phyloP scores from a whole-genome alignment of 495 filamentous ascomycete genomes.

The Lasiosphaeriaceae sp. region DNA sequence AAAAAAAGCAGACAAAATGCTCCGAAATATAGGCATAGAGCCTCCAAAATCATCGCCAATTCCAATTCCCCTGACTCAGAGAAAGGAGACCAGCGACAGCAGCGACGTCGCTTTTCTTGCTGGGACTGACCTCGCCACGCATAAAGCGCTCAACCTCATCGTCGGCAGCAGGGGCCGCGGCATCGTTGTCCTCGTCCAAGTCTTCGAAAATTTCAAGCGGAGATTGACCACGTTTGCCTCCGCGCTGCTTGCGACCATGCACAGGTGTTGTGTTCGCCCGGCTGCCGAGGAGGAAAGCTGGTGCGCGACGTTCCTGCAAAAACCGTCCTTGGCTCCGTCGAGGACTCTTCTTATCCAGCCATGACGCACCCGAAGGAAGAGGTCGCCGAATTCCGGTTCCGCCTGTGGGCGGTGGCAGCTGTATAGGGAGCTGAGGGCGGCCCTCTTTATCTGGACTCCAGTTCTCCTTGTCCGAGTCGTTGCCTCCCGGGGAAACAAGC shows the following conservation, averaged over 20 bases:
- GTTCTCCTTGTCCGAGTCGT: conserved; percentile 94
- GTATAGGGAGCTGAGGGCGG: conserved; percentile 32
- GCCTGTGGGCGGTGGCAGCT: conserved; percentile 1
- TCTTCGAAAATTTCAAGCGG: conserved; percentile 42
- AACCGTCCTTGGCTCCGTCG: conserved; percentile 32
- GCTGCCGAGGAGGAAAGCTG: conserved; percentile 22
- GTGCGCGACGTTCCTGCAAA: conserved; percentile 26
- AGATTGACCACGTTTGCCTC: conserved; percentile 7
- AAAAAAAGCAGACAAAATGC: too few relatives aligned
- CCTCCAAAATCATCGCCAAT: conserved; percentile 13
- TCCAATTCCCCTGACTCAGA: conserved; percentile 58
- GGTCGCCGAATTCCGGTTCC: conserved; percentile 14
- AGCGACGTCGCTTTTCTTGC: conserved; percentile 64
- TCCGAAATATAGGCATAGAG: too few relatives aligned
- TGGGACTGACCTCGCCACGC: conserved; percentile 55
- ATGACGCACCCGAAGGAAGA: conserved; percentile 12
- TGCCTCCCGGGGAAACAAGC: conserved; percentile 27
- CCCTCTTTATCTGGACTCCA: conserved; percentile 59
- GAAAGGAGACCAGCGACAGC: conserved; percentile 75
- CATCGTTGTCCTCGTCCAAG: neutral
- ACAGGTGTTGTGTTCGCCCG: conserved; percentile 34
- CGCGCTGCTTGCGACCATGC: neutral
- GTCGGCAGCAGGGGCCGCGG: neutral
- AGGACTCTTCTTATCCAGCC: conserved; percentile 24
- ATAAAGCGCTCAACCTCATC: conserved; percentile 68